These are phyloP conservation scores for Chalaropsis thielavioides DNA, from an alignment of 2,329 filamentous ascomycete genomes.

Conservation along the genomic window DNA sequence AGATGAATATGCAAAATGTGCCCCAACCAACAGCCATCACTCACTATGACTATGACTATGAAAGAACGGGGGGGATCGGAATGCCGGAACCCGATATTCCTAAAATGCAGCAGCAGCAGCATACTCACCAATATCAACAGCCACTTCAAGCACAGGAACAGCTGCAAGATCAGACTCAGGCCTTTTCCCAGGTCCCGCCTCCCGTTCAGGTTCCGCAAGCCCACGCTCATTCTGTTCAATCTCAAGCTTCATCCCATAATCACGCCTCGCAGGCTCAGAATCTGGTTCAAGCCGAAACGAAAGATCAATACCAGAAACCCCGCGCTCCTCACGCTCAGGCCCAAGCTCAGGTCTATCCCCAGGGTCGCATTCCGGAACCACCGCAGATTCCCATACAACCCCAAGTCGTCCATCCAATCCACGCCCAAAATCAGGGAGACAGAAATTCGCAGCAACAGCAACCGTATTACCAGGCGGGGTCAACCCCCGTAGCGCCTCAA, in stretches of 20 bases:
- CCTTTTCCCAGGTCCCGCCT: not conserved
- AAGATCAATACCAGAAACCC: slow-evolving; percentile 1
- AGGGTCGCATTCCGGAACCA: slow-evolving; percentile 3
- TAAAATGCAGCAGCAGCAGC: slow-evolving; percentile 1
- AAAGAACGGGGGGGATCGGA: not conserved
- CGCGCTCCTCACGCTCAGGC: not conserved
- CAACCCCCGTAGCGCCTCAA: slow-evolving; percentile 3
- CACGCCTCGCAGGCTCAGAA: not conserved
- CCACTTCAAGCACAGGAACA: not conserved
- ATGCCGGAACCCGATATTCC: slow-evolving; percentile 1
- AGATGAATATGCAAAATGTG: slow-evolving; percentile 8
- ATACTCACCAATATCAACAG: not conserved
- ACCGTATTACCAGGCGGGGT: slow-evolving; percentile 7
- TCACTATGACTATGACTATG: slow-evolving; percentile 1
- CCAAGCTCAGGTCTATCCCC: not conserved
- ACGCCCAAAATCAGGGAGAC: slow-evolving; percentile 8
- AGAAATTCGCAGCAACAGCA: not conserved
- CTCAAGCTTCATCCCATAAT: not conserved
- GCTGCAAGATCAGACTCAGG: not conserved
- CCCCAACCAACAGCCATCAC: not conserved
- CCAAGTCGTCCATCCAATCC: not conserved
- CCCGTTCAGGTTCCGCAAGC: not conserved
- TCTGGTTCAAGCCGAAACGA: slow-evolving; percentile 5
- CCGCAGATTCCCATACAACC: slow-evolving; percentile 6
- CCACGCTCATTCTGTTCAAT: not conserved